Evolutionary conservation across 1,284 basidiomycete genomes (phyloP), one percentile per base, ranked within the genome.

Genomic region (Tremellales sp.): DNA sequence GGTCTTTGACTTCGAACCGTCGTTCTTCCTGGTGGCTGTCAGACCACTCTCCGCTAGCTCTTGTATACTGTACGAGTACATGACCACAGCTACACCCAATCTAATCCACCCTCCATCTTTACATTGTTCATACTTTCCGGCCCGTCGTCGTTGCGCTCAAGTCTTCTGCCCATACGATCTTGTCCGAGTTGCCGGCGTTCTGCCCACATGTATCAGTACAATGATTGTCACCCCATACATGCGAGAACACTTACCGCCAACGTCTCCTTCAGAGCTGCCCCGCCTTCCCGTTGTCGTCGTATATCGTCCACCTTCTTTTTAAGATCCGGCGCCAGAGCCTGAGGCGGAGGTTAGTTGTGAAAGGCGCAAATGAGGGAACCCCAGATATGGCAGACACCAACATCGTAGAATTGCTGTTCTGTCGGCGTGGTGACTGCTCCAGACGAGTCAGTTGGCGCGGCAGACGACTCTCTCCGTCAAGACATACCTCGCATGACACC

Each of bases 321-420:
- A 26, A 71, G 58, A 35, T 71, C 70, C 10, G 70, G 70, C 32
- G 70, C 61, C 25, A 71, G 56, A 28, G 54, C 39, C 69, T 63
- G 44, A 25, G 28, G 12, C 14, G 12, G 27, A 43, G n/a, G 47
- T 21, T 8, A 37, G n/a, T n/a, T n/a, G n/a, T n/a, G n/a, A n/a
- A n/a, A n/a, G n/a, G n/a, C n/a, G n/a, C n/a, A n/a, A n/a, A n/a
- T n/a, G n/a, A n/a, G n/a, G n/a, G n/a, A n/a, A n/a, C n/a, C n/a
- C n/a, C n/a, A n/a, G n/a, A n/a, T 34, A 22, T 32, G 29, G 14
- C 19, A 9, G 35, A 26, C 29, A 56, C 63, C 39, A 37, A 67
- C 68, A 32, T 66, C 56, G 56, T 72, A 72, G 28, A 69, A 61
- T 45, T 72, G 60, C 42, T 72, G 56, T 40, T 71, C 69, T 18